Evolutionary conservation across 2,329 filamentous ascomycete genomes (phyloP), one percentile per base, ranked within the genome.

Genomic region (Aspergillus caelatus): DNA sequence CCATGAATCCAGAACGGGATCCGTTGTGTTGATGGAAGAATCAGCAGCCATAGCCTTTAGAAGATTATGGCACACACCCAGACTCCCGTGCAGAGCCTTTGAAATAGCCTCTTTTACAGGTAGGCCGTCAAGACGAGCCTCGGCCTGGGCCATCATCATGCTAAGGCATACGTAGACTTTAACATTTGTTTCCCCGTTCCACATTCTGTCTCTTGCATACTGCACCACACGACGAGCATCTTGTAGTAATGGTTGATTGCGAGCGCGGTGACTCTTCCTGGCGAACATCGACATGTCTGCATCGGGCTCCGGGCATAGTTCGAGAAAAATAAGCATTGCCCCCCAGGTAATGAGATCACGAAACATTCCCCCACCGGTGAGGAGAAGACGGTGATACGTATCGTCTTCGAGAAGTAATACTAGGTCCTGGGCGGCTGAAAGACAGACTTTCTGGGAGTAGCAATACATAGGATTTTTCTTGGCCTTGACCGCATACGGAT

Each of bases 101-200:
- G 58, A 12, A 26, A 62, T 50, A 11, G 52, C 58, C 36, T 60
- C 63, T 3, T 68, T 54, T 1, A 46, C 16, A 1, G 62, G 58
- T 4, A 21, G 16, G 0, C 63, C 66, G 9, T 62, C 56, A 14
- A 71, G 58, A 12, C 60, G 55, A 19, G 66, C 70, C 52, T 70
- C 68, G 0, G 62, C 66, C 23, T 72, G 71, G 5, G 68, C 72
- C 52, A 72, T 45, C 36, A 67, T 61, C 68, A 76, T 73, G 32
- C 63, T 68, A 8, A 74, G 32, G 53, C 69, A 74, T 34, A 75
- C 61, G 46, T 76, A 74, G 7, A 55, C 58, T 58, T 75, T 77
- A 8, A 77, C 67, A 61, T 74, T 77, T 0, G 73, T 77, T 52
- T 78, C 75, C 3, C 76, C 74, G 19, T 68, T 55, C 8, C 45